phyloP scores from a whole-genome alignment of 768 basidiomycete species.

The Leccinum incarnatum region DNA sequence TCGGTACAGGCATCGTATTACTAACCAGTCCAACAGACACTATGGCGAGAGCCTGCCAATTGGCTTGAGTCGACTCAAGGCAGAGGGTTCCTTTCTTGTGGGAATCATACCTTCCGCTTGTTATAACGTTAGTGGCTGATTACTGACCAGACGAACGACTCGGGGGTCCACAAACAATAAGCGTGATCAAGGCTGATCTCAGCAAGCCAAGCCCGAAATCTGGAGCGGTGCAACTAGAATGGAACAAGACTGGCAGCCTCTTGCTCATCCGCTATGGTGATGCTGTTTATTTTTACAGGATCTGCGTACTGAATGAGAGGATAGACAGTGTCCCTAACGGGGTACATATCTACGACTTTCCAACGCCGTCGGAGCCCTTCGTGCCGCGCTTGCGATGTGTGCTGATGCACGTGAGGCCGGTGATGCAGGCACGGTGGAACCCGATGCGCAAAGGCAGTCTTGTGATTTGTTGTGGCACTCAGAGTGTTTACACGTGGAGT shows the following conservation, averaged over 20 bases:
- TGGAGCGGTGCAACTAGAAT: slow-evolving; percentile 71
- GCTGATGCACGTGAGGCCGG: slow-evolving; percentile 59
- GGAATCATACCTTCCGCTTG: slow-evolving; percentile 13
- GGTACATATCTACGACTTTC: slow-evolving; percentile 72
- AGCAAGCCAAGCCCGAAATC: slow-evolving; percentile 64
- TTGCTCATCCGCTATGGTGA: slow-evolving; percentile 74
- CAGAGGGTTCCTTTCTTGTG: slow-evolving; percentile 86
- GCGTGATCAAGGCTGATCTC: slow-evolving; percentile 50
- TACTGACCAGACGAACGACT: slow-evolving; percentile 57
- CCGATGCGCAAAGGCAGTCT: slow-evolving; percentile 75
- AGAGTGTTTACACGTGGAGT: slow-evolving; percentile 75
- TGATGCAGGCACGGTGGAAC: slow-evolving; percentile 76
- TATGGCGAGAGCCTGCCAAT: slow-evolving; percentile 83
- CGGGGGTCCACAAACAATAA: slow-evolving; percentile 52
- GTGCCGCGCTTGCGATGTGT: slow-evolving; percentile 63
- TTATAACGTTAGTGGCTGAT: slow-evolving; percentile 1
- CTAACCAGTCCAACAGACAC: slow-evolving; percentile 42
- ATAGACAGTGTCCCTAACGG: slow-evolving; percentile 62
- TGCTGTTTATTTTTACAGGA: slow-evolving; percentile 7
- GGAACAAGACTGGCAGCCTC: slow-evolving; percentile 74
- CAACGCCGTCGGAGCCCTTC: slow-evolving; percentile 55
- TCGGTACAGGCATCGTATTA: neutral
- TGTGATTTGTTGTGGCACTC: slow-evolving; percentile 62
- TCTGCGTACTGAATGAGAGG: neutral
- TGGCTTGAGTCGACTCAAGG: slow-evolving; percentile 86